These are phyloP conservation scores for Lachancea thermotolerans DNA, from an alignment of 805 yeast genomes.

Conservation along the genomic window DNA sequence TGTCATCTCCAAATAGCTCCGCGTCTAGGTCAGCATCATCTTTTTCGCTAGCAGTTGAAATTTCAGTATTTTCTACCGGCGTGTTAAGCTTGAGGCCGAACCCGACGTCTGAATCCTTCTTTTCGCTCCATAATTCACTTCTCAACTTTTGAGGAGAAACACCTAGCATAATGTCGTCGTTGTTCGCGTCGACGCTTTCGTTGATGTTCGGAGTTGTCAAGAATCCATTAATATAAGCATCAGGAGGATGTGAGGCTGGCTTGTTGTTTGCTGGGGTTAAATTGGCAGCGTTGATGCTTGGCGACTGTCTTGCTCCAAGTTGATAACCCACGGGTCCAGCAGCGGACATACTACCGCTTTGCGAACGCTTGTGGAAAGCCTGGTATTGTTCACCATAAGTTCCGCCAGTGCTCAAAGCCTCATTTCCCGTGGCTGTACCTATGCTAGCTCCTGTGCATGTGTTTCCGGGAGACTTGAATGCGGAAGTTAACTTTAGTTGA, in stretches of 20 bases:
- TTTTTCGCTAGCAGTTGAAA: slow-evolving; percentile 1
- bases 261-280: slow-evolving; percentile 5
- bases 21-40: slow-evolving; percentile 18
- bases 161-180: slow-evolving; percentile 5
- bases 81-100: slow-evolving; percentile 4
- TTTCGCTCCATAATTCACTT: slow-evolving; percentile 7
- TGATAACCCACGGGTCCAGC: not conserved
- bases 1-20: slow-evolving; percentile 9
- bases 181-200: slow-evolving; percentile 8
- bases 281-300: slow-evolving; percentile 1
- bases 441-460: slow-evolving; percentile 12
- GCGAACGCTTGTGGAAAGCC: slow-evolving; percentile 20
- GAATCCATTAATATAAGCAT: slow-evolving; percentile 5
- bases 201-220: slow-evolving; percentile 10
- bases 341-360: slow-evolving; percentile 1
- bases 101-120: slow-evolving; percentile 7
- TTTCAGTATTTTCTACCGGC: not conserved
- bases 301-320: slow-evolving; percentile 4
- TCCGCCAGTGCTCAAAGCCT: slow-evolving; percentile 29
- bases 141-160: slow-evolving; percentile 6
- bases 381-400: slow-evolving; percentile 29
- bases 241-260: slow-evolving; percentile 5
- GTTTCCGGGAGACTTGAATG: slow-evolving; percentile 33
- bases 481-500: slow-evolving; percentile 34
- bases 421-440: slow-evolving; percentile 19